phyloP scores from a whole-genome alignment of 148 eudicot species.

The Cornus controversa region DNA sequence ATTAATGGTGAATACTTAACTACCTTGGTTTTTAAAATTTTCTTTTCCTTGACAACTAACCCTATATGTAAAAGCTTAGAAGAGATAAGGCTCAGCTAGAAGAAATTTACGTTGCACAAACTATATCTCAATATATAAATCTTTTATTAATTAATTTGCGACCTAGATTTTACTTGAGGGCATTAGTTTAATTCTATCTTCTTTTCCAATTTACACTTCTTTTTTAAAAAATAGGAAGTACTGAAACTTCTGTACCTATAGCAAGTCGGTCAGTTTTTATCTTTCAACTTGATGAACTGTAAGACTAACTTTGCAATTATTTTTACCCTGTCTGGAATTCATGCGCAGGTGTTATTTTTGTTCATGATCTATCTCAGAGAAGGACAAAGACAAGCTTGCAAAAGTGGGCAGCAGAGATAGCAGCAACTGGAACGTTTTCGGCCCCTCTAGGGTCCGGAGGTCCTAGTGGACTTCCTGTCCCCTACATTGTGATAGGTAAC shows the following conservation, averaged over 20 bases:
- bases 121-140: background rate
- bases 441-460: constrained; percentile 87
- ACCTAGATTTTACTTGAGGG: background rate
- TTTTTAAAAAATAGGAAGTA: too few species aligned
- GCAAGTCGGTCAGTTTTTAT: background rate
- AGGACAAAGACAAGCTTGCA: constrained; percentile 83
- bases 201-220: too few species aligned
- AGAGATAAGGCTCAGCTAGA: background rate
- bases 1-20: constrained; percentile 58
- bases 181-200: background rate
- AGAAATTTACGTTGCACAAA: background rate
- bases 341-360: constrained; percentile 80
- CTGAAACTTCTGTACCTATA: background rate
- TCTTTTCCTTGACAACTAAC: background rate
- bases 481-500: constrained; percentile 86
- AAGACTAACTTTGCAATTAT: background rate
- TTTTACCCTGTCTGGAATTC: constrained; percentile 6
- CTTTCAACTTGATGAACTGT: constrained; percentile 1
- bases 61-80: constrained; percentile 1
- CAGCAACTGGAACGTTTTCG: constrained; percentile 81
- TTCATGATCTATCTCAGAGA: constrained; percentile 85
- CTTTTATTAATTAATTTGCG: background rate
- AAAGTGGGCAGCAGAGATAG: constrained; percentile 89
- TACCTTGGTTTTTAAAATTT: background rate
- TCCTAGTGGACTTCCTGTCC: constrained; percentile 91